These are phyloP conservation scores for Malassezia pachydermatis DNA, from an alignment of 1,284 basidiomycete species.

Conservation along the genomic window DNA sequence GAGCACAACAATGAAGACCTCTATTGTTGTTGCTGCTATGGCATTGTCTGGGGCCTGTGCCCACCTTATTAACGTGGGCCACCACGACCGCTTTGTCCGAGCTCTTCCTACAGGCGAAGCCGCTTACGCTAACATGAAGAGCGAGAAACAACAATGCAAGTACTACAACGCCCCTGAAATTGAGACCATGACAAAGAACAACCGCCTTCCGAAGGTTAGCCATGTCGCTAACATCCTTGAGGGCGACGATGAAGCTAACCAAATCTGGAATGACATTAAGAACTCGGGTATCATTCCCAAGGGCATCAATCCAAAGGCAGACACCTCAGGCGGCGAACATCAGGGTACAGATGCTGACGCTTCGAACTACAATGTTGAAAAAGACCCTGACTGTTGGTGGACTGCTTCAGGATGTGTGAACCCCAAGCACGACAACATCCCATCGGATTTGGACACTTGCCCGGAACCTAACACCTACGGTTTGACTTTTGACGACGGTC, in stretches of 20 bases:
- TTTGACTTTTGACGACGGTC: slow-evolving; percentile 37
- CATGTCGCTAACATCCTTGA: slow-evolving; percentile 47
- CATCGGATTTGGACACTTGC: slow-evolving; percentile 48
- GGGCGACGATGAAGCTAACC: slow-evolving; percentile 48
- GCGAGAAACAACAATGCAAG: slow-evolving; percentile 1
- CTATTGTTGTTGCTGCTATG: background rate
- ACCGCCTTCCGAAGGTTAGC: slow-evolving; percentile 41
- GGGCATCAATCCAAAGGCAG: slow-evolving; percentile 23
- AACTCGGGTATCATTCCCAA: slow-evolving; percentile 45
- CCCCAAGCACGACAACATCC: slow-evolving; percentile 41
- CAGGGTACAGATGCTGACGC: background rate
- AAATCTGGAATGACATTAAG: slow-evolving; percentile 37
- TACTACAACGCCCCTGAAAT: slow-evolving; percentile 9
- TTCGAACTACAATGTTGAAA: slow-evolving; percentile 8
- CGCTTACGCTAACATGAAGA: background rate
- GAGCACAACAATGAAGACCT: slow-evolving; percentile 1
- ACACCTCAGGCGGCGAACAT: background rate
- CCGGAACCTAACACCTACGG: slow-evolving; percentile 50
- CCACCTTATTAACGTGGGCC: background rate
- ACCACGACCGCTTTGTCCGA: background rate
- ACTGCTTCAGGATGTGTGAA: slow-evolving; percentile 32
- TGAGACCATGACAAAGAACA: slow-evolving; percentile 18
- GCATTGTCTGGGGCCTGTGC: background rate
- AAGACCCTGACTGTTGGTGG: slow-evolving; percentile 46
- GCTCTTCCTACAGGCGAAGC: background rate